Evolutionary conservation across 2,329 filamentous ascomycete genomes (phyloP), one percentile per base, ranked within the genome.

Genomic region (Penicillium digitatum): DNA sequence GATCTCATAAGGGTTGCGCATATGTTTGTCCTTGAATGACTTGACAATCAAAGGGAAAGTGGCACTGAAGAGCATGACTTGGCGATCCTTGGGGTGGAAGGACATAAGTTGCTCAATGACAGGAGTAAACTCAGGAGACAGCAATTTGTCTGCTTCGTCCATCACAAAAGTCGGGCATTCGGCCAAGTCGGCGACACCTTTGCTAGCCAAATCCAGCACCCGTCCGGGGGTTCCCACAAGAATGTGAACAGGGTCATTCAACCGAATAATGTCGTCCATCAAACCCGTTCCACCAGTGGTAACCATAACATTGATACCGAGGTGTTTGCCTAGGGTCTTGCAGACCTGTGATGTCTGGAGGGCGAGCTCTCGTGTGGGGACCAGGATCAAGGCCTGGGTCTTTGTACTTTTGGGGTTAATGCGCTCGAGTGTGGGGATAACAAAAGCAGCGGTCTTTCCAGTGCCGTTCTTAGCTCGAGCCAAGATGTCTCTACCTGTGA

Each of bases 261-360:
- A 79, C 69, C 94, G 90, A 66, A 99, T 86, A 71, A 99, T 99
- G 73, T 99, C 94, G 74, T 99, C 94, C 70, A 94, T 90, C 54
- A 99, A 81, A 26, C 90, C 89, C 39, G 94, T 97, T 68, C 94
- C 94, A 75, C 94, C 94, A 24, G 95, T 99, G 45, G 93, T 96
- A 64, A 99, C 95, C 95, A 99, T 99, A 69, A 99, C 93, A 70
- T 99, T 97, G 76, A 99, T 83, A 54, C 91, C 91, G 38, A 99
- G 86, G 71, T 99, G 92, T 77, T 99, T 97, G 61, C 95, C 95
- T 44, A 99, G 84, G 12, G 88, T 96, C 81, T 97, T 99, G 85
- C 94, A 99, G 64, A 99, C 94, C 77, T 99, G 94, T 47, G 95
- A 99, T 57, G 94, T 99, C 76, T 99, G 94, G 76, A 99, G 87